Evolutionary conservation across 495 filamentous ascomycete species (phyloP).

Genomic region (Tuber calosporum): DNA sequence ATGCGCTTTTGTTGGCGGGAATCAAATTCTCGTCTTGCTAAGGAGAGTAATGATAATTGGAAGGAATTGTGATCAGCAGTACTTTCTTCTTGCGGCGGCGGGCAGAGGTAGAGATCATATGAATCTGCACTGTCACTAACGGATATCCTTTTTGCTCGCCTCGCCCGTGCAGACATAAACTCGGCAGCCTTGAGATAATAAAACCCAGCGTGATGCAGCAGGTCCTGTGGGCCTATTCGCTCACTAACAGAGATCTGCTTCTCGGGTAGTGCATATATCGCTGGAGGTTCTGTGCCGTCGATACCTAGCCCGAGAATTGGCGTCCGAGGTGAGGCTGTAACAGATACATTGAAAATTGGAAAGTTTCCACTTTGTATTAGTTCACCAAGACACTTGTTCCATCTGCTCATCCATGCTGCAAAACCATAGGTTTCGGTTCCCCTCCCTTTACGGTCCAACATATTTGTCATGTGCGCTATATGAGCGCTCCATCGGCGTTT

Average conservation of each 20-base stretch:
- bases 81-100: slow-evolving; percentile 62
- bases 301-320: slow-evolving; percentile 17
- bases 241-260: slow-evolving; percentile 57
- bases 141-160: slow-evolving; percentile 60
- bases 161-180: slow-evolving; percentile 55
- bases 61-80: slow-evolving; percentile 14
- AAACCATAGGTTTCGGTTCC: slow-evolving; percentile 51
- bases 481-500: slow-evolving; percentile 70
- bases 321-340: not conserved
- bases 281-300: slow-evolving; percentile 32
- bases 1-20: slow-evolving; percentile 28
- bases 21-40: slow-evolving; percentile 36
- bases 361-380: slow-evolving; percentile 25
- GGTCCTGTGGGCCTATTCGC: slow-evolving; percentile 64
- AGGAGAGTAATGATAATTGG: slow-evolving; percentile 21
- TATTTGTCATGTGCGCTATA: slow-evolving; percentile 58
- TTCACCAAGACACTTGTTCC: slow-evolving; percentile 39
- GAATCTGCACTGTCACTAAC: slow-evolving; percentile 66
- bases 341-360: slow-evolving; percentile 23
- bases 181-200: slow-evolving; percentile 69
- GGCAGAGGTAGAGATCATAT: slow-evolving; percentile 82
- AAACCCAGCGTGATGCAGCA: slow-evolving; percentile 79
- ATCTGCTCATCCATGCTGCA: slow-evolving; percentile 30
- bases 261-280: slow-evolving; percentile 57
- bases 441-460: slow-evolving; percentile 73